Base-by-base conservation (phyloP, 2,329 filamentous ascomycete genomes). In the Aspergillus oerlinghausenensis region DNA sequence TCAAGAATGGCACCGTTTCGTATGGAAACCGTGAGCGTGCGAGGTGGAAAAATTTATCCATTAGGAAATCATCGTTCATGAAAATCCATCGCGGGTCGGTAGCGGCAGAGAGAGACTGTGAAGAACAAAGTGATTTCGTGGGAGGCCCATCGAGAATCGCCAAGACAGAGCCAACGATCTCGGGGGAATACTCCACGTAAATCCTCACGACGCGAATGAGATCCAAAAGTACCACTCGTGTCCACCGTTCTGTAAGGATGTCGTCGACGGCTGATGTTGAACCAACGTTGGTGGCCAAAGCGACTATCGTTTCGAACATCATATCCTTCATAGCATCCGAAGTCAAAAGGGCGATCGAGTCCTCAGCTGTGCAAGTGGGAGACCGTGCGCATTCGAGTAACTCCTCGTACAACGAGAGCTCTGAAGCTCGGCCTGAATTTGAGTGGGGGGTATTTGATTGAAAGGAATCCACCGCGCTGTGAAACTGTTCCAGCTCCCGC, bases 1-100 rank as follows among this genome's bases (percentile, higher is more conserved):
- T 84, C 58, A 95, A 75, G 65, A 96, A 90, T 0, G 92, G 91
- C 2, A 86, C 74, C 49, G 90, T 87, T 73, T 97, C 93, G 71
- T 90, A 93, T 0, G 93, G 93, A 68, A 92, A 97, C 55, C 93
- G 86, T 58, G 84, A 82, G 47, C 88, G 82, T 6, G 92, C 86
- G 68, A 89, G 83, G 51, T 83, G 78, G 32, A 96, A 84, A 60
- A 88, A 73, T 19, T 73, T 71, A 28, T 77, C 79, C 67, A 88
- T 79, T 19, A 91, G 73, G 6, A 78, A 67, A 21, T 78, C 71
- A 60, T 89, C 84, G 19, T 80, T 74, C 25, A 87, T 73, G 60
- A 88, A 84, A 21, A 76, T 74, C n/a, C 73, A 71, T n/a, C 75
- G 71, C 65, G 82, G 73, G 47, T 75, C 72, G 43, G 62, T 70